Percentiles rank a stretch among this genome's conserved stretches.
These are phyloP conservation scores for Euphrasia confusa DNA, from an alignment of 257 asterid genomes.

Conservation along the genomic window DNA sequence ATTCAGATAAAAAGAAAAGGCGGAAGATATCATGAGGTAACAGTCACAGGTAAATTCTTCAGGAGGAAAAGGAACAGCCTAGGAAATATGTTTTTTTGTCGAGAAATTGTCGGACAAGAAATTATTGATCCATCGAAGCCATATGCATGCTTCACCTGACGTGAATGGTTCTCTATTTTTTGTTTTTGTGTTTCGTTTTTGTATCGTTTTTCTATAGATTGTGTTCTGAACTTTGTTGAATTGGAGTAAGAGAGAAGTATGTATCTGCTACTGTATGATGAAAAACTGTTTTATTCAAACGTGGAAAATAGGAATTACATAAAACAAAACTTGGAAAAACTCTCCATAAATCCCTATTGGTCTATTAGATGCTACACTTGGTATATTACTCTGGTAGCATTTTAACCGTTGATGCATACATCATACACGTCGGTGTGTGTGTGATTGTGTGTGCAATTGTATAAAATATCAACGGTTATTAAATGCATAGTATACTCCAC, in stretches of 20 bases:
- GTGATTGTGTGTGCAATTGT: too few species aligned
- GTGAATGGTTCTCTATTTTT: slow-evolving; percentile 12
- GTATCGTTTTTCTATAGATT: background rate
- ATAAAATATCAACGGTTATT: too few species aligned
- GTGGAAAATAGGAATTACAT: too few species aligned
- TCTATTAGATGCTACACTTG: too few species aligned
- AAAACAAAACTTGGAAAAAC: too few species aligned
- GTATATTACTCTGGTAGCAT: too few species aligned
- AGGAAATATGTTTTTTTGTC: slow-evolving; percentile 29
- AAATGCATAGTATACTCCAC: too few species aligned
- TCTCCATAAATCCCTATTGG: too few species aligned
- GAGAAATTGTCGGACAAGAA: slow-evolving; percentile 30
- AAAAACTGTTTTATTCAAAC: background rate
- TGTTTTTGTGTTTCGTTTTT: background rate
- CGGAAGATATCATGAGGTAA: slow-evolving; percentile 25
- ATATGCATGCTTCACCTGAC: slow-evolving; percentile 15
- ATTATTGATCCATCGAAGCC: slow-evolving; percentile 24
- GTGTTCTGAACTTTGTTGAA: background rate
- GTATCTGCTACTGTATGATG: background rate
- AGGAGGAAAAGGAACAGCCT: slow-evolving; percentile 32
- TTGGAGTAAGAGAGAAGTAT: background rate
- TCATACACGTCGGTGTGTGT: too few species aligned
- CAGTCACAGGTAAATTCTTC: slow-evolving; percentile 12
- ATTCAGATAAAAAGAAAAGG: slow-evolving; percentile 31
- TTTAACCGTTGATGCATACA: too few species aligned